phyloP scores from a whole-genome alignment of 129 eudicot species.

The Rutidosis leptorrhynchoides region DNA sequence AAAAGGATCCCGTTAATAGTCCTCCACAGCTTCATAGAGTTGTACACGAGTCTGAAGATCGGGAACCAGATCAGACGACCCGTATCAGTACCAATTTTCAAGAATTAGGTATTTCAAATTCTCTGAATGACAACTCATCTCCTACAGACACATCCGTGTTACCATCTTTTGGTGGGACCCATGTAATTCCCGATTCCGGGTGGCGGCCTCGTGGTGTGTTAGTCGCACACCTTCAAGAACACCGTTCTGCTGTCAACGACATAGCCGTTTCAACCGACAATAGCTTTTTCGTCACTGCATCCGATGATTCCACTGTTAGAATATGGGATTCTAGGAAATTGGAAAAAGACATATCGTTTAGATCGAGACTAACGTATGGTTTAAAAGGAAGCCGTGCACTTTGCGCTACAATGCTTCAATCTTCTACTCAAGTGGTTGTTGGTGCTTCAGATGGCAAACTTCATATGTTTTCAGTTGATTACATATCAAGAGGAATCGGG shows the following conservation, averaged over 20 bases:
- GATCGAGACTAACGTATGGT: conserved; percentile 86
- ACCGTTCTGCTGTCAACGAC: conserved; percentile 87
- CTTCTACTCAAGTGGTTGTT: conserved; percentile 79
- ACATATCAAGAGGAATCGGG: conserved; percentile 77
- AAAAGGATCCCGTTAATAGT: conserved; percentile 52
- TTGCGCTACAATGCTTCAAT: conserved; percentile 69
- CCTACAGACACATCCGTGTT: conserved; percentile 42
- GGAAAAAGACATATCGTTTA: conserved; percentile 92
- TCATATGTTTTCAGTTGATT: conserved; percentile 84
- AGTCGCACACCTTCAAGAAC: conserved; percentile 98
- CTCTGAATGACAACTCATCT: conserved; percentile 46
- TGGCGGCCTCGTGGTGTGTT: conserved; percentile 97
- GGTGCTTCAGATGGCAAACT: conserved; percentile 85
- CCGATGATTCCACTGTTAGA: conserved; percentile 94
- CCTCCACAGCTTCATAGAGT: conserved; percentile 76
- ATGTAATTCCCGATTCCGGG: conserved; percentile 74
- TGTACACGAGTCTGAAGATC: conserved; percentile 87
- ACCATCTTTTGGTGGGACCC: conserved; percentile 49
- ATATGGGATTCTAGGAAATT: conserved; percentile 92
- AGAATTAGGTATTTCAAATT: conserved; percentile 52
- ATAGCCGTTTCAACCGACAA: conserved; percentile 81
- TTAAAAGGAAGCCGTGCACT: conserved; percentile 78
- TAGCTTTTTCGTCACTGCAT: conserved; percentile 80
- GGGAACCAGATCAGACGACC: conserved; percentile 68
- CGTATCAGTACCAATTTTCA: conserved; percentile 56